Conservation (phyloP, 495 filamentous ascomycete genomes). For the Oleoguttula mirabilis region DNA sequence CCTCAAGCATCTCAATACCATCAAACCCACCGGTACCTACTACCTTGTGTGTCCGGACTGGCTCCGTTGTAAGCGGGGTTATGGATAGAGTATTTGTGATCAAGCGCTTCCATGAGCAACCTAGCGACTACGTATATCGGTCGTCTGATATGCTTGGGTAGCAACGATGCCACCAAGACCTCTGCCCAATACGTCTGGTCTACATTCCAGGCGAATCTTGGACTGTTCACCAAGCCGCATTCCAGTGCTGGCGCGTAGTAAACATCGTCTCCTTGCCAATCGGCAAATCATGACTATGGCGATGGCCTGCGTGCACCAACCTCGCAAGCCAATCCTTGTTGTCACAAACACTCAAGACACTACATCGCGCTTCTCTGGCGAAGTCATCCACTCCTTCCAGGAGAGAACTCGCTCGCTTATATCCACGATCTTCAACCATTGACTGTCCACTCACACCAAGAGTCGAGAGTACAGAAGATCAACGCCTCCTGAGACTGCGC, state of each 20-base stretch:
- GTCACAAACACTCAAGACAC: neutral
- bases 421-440: neutral
- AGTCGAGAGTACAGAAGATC: neutral
- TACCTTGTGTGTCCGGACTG: no score
- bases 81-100: no score
- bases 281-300: neutral
- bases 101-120: neutral
- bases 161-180: no score
- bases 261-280: slow-evolving; percentile 10
- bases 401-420: neutral
- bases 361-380: neutral
- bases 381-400: slow-evolving; percentile 3
- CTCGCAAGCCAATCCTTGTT: neutral
- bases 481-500: neutral
- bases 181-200: no score
- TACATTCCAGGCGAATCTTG: neutral
- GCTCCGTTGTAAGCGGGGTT: no score
- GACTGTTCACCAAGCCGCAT: neutral
- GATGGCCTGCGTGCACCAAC: no score
- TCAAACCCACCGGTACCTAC: no score
- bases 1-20: no score
- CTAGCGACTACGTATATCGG: no score
- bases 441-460: neutral
- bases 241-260: slow-evolving; percentile 2
- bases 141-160: no score